Conservation (phyloP, 2,329 filamentous ascomycete species). For the Microdochium bolleyi region DNA sequence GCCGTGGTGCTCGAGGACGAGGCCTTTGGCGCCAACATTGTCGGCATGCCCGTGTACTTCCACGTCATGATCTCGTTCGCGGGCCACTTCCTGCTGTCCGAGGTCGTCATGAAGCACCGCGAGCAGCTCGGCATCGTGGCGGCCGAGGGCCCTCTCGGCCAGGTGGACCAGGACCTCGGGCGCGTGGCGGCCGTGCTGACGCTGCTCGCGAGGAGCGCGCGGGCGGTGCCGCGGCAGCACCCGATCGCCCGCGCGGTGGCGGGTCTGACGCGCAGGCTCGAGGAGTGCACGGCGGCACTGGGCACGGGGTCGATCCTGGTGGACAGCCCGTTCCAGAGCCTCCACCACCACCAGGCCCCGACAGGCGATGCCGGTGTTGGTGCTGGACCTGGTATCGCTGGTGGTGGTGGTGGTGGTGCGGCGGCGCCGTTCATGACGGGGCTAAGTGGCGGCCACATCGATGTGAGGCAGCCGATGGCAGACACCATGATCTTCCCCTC, state of each 20-base stretch:
- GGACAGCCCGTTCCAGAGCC: neutral
- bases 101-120: neutral
- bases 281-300: neutral
- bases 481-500: neutral
- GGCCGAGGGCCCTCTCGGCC: no score
- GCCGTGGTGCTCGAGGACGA: neutral
- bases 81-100: neutral
- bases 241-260: neutral
- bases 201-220: neutral
- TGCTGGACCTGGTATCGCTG: neutral
- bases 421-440: neutral
- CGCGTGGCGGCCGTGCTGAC: neutral
- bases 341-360: neutral
- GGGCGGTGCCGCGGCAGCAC: neutral
- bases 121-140: neutral
- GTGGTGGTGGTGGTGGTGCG: neutral
- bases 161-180: neutral
- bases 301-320: neutral
- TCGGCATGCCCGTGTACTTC: neutral
- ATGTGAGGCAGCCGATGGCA: neutral
- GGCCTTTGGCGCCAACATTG: neutral
- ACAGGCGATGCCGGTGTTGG: no score
- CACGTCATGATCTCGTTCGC: neutral
- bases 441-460: neutral
- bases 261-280: neutral